phyloP scores from a whole-genome alignment of 257 asterid genomes.

The Forsythia suspensa region DNA sequence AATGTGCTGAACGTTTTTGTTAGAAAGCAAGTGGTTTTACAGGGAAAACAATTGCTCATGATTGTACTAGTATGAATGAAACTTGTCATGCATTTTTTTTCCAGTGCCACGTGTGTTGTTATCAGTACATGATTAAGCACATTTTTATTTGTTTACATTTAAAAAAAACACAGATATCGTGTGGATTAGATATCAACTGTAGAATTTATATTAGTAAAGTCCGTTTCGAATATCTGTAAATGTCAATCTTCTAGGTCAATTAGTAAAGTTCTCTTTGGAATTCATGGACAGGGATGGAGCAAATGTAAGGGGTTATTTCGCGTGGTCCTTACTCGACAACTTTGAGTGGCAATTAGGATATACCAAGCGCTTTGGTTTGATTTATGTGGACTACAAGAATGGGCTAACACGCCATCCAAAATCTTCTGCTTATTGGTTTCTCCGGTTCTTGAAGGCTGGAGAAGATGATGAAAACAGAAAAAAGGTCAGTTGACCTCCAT shows the following conservation, averaged over 20 bases:
- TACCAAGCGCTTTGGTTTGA: slow-evolving; percentile 33
- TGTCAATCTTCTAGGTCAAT: not conserved
- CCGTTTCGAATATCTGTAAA: not conserved
- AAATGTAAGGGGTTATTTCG: slow-evolving; percentile 30
- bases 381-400: slow-evolving; percentile 47
- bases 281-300: slow-evolving; percentile 25
- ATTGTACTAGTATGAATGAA: not conserved
- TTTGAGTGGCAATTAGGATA: slow-evolving; percentile 34
- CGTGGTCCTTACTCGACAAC: slow-evolving; percentile 33
- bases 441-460: slow-evolving; percentile 36
- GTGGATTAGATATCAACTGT: not conserved
- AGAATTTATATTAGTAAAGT: not conserved
- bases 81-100: not conserved
- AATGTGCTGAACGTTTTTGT: too few species aligned
- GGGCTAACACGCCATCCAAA: slow-evolving; percentile 41
- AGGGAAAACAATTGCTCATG: too few species aligned
- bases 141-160: not conserved
- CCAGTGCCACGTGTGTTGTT: not conserved
- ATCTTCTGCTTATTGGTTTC: slow-evolving; percentile 60
- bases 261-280: not conserved
- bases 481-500: slow-evolving; percentile 25
- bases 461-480: slow-evolving; percentile 31
- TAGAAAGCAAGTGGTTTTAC: too few species aligned
- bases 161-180: not conserved
- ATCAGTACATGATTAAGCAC: not conserved